Evolutionary conservation across 2,329 filamentous ascomycete species (phyloP).

Genomic region (Parascedosporium putredinis): DNA sequence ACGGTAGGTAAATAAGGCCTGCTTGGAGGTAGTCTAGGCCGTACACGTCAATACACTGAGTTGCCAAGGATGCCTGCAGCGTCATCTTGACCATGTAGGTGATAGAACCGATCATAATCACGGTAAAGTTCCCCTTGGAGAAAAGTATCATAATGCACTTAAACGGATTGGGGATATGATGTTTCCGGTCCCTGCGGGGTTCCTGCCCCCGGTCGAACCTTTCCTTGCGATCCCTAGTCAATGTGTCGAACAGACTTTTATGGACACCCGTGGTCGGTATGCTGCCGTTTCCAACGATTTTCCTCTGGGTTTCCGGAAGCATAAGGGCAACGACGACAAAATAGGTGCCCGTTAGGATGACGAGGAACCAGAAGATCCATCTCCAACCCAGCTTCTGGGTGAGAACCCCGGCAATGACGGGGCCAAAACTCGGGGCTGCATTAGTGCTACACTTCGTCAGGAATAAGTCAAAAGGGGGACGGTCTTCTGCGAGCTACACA

Average conservation of each 20-base stretch:
- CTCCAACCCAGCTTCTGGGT: conserved; percentile 49
- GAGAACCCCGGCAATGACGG: conserved; percentile 49
- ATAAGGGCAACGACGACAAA: conserved; percentile 37
- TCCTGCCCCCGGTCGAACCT: background rate
- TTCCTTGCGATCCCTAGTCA: too few relatives aligned
- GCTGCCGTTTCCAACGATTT: conserved; percentile 43
- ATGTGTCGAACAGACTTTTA: background rate
- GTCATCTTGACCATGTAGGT: conserved; percentile 12
- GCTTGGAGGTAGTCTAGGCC: conserved; percentile 11
- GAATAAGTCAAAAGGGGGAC: too few relatives aligned
- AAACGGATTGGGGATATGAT: conserved; percentile 12
- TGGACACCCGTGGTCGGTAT: background rate
- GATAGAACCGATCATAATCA: conserved; percentile 11
- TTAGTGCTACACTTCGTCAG: conserved; percentile 9
- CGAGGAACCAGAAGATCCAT: conserved; percentile 53
- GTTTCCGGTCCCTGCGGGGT: background rate
- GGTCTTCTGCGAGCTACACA: too few relatives aligned
- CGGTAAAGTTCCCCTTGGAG: background rate
- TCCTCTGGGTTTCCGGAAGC: conserved; percentile 43
- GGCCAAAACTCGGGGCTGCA: conserved; percentile 26
- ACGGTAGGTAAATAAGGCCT: conserved; percentile 12
- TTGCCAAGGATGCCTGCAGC: conserved; percentile 2
- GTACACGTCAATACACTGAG: conserved; percentile 12
- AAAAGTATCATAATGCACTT: conserved; percentile 10
- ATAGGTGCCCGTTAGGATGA: conserved; percentile 34